A percentile compares a stretch with the other conserved stretches of the same genome.
Conservation (phyloP, 108 stramenopile genomes). For the Fistulifera pelliculosa region DNA sequence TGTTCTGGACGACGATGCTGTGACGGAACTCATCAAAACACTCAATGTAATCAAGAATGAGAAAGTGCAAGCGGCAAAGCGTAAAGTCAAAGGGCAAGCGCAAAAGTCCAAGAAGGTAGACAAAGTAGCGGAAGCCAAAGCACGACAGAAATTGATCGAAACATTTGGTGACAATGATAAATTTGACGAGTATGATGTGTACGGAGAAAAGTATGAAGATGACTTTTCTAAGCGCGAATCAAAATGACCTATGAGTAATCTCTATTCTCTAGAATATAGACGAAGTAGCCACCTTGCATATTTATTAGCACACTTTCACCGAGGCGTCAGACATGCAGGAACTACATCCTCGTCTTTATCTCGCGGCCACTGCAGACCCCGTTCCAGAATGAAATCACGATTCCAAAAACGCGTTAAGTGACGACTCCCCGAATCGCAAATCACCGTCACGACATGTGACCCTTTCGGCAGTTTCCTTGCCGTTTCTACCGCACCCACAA, state of each 20-base stretch:
- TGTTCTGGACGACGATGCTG: constrained; percentile 74
- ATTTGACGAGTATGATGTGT: constrained; percentile 79
- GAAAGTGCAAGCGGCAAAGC: constrained; percentile 74
- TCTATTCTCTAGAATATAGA: too few relatives aligned
- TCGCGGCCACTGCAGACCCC: constrained; percentile 76
- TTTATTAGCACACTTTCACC: too few relatives aligned
- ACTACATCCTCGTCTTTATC: constrained; percentile 3
- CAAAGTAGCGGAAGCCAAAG: constrained; percentile 72
- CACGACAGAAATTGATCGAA: constrained; percentile 58
- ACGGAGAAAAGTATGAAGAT: constrained; percentile 80
- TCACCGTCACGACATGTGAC: constrained; percentile 76
- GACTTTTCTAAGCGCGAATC: constrained; percentile 64
- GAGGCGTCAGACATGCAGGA: not conserved
- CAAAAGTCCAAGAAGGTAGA: constrained; percentile 84
- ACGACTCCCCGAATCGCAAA: constrained; percentile 89
- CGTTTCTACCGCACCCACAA: constrained; percentile 75
- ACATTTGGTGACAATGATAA: constrained; percentile 81
- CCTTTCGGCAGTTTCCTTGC: constrained; percentile 43
- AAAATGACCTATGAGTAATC: too few relatives aligned
- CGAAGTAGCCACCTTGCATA: too few relatives aligned
- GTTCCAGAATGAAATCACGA: constrained; percentile 52
- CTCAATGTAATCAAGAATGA: constrained; percentile 91
- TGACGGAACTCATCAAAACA: constrained; percentile 80
- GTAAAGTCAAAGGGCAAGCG: constrained; percentile 83
- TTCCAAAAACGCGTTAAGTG: constrained; percentile 89